Base-by-base conservation (phyloP, 805 yeast species). In the Teunomyces panamensis region DNA sequence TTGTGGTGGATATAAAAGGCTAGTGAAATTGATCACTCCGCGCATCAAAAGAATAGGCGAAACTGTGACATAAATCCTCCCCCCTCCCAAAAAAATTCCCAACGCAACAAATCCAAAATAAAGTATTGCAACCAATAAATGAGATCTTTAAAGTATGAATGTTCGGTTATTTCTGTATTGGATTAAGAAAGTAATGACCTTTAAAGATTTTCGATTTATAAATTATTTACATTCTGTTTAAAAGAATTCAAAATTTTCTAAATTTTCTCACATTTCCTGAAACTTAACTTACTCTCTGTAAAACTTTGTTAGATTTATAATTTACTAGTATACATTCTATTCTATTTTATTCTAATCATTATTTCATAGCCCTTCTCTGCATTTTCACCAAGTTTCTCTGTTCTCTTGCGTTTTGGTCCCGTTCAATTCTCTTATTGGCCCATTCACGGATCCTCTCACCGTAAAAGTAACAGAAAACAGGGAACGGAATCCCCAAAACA, bases 401-500 rank as follows among this genome's bases (percentile, higher is more conserved):
- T 50, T 78, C 81, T 50, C 78, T 64, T 45, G 60, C 56, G 3
- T 79, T 77, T 56, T 79, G 82, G 9, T 67, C 65, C 35, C 55
- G 56, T 41, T 79, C 84, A 49, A 78, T 69, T 45, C 74, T 67
- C 43, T 59, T 64, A 54, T 83, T 83, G 43, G 81, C 81, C 83
- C 84, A 78, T n/a, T 65, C 53, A 53, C 89, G 71, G 52, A 84
- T 60, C 24, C 69, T 64, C 54, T 80, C 84, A 9, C 90, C 90
- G 45, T 78, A 74, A 44, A 70, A 65, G 46, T 71, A 70, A 32
- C 85, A 80, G 48, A 79, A 74, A 11, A 82, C 57, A 3, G 90
- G 89, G 69, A 80, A 79, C 2, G 90, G 89, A n/a, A 83, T 65
- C 8, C 89, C 87, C 44, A 84, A 67, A 0, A 74, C 74, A 11